Evolutionary conservation across 1,284 basidiomycete species (phyloP), one percentile per base, ranked within the genome.

Genomic region (Ceratobasidium sp.): DNA sequence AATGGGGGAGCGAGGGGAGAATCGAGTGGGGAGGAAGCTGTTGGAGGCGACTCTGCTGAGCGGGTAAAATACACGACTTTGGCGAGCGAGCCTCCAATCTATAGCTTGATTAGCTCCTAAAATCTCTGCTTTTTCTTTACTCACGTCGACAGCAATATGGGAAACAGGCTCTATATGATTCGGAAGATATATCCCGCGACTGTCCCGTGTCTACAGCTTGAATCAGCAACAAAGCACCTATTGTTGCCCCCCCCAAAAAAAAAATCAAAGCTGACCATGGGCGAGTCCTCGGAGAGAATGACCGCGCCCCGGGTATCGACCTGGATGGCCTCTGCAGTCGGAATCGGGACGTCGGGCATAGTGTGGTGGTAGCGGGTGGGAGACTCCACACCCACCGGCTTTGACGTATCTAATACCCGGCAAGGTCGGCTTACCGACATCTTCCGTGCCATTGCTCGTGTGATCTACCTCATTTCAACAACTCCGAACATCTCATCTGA

Each of bases 21-120:
- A 83, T 87, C 78, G 71, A 91, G 84, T 23, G 91, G 91, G 23
- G 92, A 91, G 7, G 92, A 92, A 56, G 89, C 87, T 38, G 56
- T 50, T 9, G 48, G 73, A 1, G 92, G 91, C 3, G 92, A 93
- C 75, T 94, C 92, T 9, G 93, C 91, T 20, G 95, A 96, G 57
- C 96, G 93, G 73, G 96, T 98, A 85, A 99, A 99, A 87, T 99
- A 99, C 82, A 99, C 96, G 77, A 99, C 95, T 85, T 99, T 99
- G 79, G 97, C 97, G 15, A 99, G 88, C 4, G 97, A 99, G 48
- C 97, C 97, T 52, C 98, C 97, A 82, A 99, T 93, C 96, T 98
- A 83, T 44, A 33, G 50, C 6, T 6, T 28, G n/a, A 1, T 76
- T 33, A 76, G 73, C 64, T 23, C 6, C n/a, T 20, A 42, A 40